A percentile compares a stretch with the other conserved stretches of the same genome.
phyloP scores from a whole-genome alignment of 2,329 filamentous ascomycete species.

The Ophiostoma fasciatum region DNA sequence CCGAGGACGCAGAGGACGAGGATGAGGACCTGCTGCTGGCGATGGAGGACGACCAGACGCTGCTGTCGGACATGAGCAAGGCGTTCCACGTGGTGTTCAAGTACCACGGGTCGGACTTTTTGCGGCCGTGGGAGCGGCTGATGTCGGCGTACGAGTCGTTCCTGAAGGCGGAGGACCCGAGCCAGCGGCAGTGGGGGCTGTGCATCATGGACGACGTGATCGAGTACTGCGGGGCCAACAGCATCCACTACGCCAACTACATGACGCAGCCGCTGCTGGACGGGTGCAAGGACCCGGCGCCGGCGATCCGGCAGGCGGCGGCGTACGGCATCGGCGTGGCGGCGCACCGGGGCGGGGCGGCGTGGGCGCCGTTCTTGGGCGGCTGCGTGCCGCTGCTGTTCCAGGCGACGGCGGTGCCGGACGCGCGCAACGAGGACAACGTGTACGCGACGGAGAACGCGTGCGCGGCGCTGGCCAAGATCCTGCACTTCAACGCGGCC shows the following conservation, averaged over 20 bases:
- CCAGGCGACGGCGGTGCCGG: conserved; percentile 64
- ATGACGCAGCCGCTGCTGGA: conserved; percentile 78
- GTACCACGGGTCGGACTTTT: conserved; percentile 74
- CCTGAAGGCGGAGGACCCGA: conserved; percentile 66
- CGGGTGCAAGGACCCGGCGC: conserved; percentile 71
- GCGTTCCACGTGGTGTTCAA: conserved; percentile 99
- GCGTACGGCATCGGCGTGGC: conserved; percentile 93
- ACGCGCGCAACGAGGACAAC: conserved; percentile 80
- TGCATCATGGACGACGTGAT: conserved; percentile 98
- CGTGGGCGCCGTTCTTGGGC: conserved; percentile 79
- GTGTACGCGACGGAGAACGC: conserved; percentile 97
- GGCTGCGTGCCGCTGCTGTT: conserved; percentile 71
- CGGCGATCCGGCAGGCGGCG: conserved; percentile 81
- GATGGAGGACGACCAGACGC: conserved; percentile 91
- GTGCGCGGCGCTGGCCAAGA: conserved; percentile 91
- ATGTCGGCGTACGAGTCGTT: conserved; percentile 77
- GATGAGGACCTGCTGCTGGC: conserved; percentile 77
- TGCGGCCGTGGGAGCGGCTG: conserved; percentile 76
- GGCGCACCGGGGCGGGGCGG: conserved; percentile 74
- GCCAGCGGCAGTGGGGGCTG: conserved; percentile 94
- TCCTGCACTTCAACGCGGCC: conserved; percentile 73
- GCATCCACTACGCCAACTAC: conserved; percentile 70
- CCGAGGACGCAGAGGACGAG: conserved; percentile 77
- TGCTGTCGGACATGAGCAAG: conserved; percentile 99
- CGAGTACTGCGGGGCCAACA: conserved; percentile 86